Percentiles rank a stretch among this genome's conserved stretches.
phyloP scores from a whole-genome alignment of 225 moss, liverwort and hornwort species.

The Asterella californica region DNA sequence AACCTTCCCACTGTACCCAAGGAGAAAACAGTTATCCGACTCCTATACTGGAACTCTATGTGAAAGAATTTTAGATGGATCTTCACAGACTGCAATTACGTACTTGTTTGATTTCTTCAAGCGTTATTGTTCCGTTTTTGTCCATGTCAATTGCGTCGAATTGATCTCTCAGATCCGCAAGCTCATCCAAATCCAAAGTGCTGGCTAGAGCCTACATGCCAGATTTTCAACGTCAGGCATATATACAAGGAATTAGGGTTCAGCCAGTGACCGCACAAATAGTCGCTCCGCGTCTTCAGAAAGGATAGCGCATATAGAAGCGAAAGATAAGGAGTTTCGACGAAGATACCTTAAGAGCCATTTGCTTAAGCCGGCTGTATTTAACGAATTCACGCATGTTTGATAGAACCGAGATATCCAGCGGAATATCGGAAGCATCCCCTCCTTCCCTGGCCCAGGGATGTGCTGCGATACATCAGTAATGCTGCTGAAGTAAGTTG shows the following conservation, averaged over 20 bases:
- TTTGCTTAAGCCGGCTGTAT: conserved; percentile 90
- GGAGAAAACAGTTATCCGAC: neutral
- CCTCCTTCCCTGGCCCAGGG: conserved; percentile 97
- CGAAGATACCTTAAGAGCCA: conserved; percentile 66
- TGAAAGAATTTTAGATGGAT: neutral
- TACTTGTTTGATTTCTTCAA: conserved; percentile 91
- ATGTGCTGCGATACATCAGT: conserved; percentile 58
- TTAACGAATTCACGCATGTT: conserved; percentile 99
- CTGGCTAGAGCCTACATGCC: conserved; percentile 74
- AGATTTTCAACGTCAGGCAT: neutral
- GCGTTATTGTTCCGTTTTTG: conserved; percentile 91
- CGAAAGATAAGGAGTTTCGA: neutral
- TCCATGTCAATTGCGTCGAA: conserved; percentile 97
- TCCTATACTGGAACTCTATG: neutral
- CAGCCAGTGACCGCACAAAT: neutral
- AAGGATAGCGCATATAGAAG: neutral
- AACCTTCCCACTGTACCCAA: neutral
- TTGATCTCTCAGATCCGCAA: conserved; percentile 80
- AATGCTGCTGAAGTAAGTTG: neutral
- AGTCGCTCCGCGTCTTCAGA: neutral
- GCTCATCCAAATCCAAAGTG: conserved; percentile 75
- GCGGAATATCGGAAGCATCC: conserved; percentile 80
- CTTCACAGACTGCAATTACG: too few relatives aligned
- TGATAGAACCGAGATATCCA: conserved; percentile 96
- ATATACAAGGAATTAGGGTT: neutral